Evolutionary conservation across 2,329 filamentous ascomycete species (phyloP), one percentile per base, ranked within the genome.

Genomic region (Fusarium luffae): DNA sequence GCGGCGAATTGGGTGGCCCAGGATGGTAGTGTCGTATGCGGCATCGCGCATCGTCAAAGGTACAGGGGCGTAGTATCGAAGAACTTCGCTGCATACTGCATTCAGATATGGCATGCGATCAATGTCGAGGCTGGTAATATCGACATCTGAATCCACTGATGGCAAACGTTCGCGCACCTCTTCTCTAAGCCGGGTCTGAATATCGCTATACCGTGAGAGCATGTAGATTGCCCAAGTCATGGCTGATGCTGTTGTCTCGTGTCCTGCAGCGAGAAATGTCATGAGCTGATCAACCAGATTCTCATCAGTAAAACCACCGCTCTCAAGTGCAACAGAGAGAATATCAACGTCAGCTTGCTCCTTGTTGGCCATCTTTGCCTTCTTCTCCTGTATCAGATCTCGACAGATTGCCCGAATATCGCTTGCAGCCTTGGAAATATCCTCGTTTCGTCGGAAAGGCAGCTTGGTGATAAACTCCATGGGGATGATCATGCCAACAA

Each of bases 241-340:
- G 19, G 92, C 86, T 2, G 89, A 86, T 2, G 93, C 89, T 0
- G 92, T 94, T 2, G 93, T 95, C 80, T 95, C 92, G 78, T 95
- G 93, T 23, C 90, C 91, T 0, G 93, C 93, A 1, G 91, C 91
- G 7, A 97, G 86, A 82, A 97, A 96, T 1, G 93, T 97, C 92
- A 97, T 96, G 77, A 96, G 87, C 80, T 97, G 93, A 77, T 96
- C 92, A 37, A 93, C 88, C n/a, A 97, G 86, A 64, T 93, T 89
- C 50, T 93, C 91, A 67, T 96, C 92, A 14, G 82, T 86, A 79
- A 97, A 96, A 8, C 85, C 88, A 48, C 92, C 92, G 41, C 89
- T 93, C 76, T 90, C 87, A 49, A 97, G 83, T 18, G 93, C 93
- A 0, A 95, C 91, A 2, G 91, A 93, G 34, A 97, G 83, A 61